Evolutionary conservation across 768 basidiomycete species (phyloP).

Genomic region (Hypholoma sublateritium): DNA sequence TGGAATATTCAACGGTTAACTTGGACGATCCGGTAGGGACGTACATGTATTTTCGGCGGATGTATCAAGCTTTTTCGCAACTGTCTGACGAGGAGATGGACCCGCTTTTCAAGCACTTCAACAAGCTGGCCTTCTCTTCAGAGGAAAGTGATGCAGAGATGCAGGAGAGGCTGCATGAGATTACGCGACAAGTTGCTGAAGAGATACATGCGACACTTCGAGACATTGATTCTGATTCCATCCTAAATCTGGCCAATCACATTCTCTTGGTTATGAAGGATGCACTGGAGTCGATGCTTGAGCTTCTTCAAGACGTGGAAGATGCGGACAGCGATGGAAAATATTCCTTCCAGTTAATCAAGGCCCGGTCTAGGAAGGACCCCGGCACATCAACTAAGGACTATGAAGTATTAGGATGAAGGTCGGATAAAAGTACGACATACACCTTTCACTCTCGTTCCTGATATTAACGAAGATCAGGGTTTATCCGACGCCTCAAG

Average conservation of each 20-base stretch:
- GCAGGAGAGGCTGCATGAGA: conserved; percentile 20
- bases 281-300: conserved; percentile 19
- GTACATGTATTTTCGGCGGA: conserved; percentile 24
- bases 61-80: conserved; percentile 23
- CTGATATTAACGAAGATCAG: too few species aligned
- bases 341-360: conserved; percentile 24
- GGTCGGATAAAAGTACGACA: not conserved
- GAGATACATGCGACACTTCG: conserved; percentile 29
- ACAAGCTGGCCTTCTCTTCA: conserved; percentile 19
- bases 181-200: conserved; percentile 25
- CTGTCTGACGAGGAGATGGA: conserved; percentile 18
- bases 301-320: conserved; percentile 24
- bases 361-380: conserved; percentile 25
- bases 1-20: conserved; percentile 24
- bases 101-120: conserved; percentile 23
- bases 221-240: conserved; percentile 18
- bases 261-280: conserved; percentile 22
- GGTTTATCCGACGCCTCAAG: too few species aligned
- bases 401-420: conserved; percentile 30
- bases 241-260: conserved; percentile 20
- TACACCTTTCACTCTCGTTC: not conserved
- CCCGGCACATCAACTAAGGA: conserved; percentile 25
- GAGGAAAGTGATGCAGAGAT: conserved; percentile 15
- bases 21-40: conserved; percentile 22
- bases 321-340: conserved; percentile 24